Evolutionary conservation across 345 rosid species (phyloP).

Genomic region (Reutealis trisperma): DNA sequence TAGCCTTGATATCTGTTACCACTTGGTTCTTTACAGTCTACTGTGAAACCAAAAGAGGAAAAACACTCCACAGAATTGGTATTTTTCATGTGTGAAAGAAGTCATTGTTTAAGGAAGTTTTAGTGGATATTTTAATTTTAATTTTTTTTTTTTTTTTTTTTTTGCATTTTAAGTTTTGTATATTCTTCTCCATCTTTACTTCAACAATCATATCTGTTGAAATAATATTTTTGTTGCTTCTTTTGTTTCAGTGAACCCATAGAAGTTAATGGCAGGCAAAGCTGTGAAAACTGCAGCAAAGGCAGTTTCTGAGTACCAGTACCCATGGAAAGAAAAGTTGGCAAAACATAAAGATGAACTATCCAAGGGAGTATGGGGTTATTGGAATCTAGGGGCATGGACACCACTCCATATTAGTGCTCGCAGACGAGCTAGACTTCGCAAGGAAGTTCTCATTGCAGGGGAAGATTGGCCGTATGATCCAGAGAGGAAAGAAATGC

Average conservation of each 20-base stretch:
- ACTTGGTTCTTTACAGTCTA: no score
- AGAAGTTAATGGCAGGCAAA: constrained; percentile 65
- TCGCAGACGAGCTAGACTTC: constrained; percentile 79
- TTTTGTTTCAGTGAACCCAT: background rate
- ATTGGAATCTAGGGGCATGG: constrained; percentile 96
- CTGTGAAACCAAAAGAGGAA: no score
- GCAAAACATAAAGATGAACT: constrained; percentile 70
- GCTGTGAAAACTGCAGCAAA: constrained; percentile 62
- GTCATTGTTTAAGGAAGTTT: no score
- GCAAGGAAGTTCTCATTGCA: constrained; percentile 72
- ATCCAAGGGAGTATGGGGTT: constrained; percentile 87
- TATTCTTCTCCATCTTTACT: no score
- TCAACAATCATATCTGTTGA: no score
- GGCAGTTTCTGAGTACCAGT: constrained; percentile 54
- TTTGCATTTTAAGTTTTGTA: no score
- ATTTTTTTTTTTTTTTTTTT: no score
- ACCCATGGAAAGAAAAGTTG: constrained; percentile 87
- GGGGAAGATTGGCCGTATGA: constrained; percentile 93
- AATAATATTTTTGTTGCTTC: background rate
- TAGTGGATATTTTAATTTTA: no score
- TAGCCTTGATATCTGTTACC: no score
- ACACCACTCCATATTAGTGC: constrained; percentile 82
- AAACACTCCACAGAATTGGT: no score
- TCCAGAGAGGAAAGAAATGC: constrained; percentile 89
- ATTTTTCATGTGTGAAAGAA: no score